Conservation (phyloP, 176 grass and related monocot species). For the Carex pumila region DNA sequence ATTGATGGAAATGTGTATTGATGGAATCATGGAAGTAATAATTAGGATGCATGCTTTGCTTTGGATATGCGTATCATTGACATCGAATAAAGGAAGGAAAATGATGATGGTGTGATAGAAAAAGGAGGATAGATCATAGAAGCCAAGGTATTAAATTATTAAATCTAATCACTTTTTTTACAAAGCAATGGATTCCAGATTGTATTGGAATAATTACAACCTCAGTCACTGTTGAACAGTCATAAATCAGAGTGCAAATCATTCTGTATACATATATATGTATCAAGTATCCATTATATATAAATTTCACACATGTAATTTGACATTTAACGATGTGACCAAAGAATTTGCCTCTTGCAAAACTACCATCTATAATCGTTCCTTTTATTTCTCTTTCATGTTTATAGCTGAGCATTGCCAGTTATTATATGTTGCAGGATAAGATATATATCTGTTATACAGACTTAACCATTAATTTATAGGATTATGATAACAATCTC, state of each 20-base stretch:
- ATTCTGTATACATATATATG: neutral
- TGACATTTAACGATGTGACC: too few species aligned
- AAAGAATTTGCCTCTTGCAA: too few species aligned
- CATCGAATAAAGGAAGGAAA: neutral
- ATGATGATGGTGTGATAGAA: neutral
- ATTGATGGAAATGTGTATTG: too few species aligned
- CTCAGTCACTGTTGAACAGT: neutral
- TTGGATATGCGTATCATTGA: neutral
- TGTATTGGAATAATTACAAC: neutral
- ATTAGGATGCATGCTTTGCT: neutral
- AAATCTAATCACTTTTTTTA: neutral
- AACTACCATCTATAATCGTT: too few species aligned
- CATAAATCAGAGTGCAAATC: neutral
- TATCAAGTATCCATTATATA: neutral
- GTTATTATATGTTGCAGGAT: neutral
- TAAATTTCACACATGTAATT: neutral
- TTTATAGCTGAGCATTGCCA: neutral
- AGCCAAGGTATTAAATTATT: neutral
- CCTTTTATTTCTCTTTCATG: too few species aligned
- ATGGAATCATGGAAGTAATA: neutral
- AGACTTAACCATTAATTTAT: too few species aligned
- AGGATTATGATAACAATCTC: too few species aligned
- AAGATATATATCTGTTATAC: neutral
- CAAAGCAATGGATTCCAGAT: neutral
- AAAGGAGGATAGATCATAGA: neutral